Evolutionary conservation across 331 rosid species (phyloP), one percentile per base, ranked within the genome.

Genomic region (Quercus lobata): DNA sequence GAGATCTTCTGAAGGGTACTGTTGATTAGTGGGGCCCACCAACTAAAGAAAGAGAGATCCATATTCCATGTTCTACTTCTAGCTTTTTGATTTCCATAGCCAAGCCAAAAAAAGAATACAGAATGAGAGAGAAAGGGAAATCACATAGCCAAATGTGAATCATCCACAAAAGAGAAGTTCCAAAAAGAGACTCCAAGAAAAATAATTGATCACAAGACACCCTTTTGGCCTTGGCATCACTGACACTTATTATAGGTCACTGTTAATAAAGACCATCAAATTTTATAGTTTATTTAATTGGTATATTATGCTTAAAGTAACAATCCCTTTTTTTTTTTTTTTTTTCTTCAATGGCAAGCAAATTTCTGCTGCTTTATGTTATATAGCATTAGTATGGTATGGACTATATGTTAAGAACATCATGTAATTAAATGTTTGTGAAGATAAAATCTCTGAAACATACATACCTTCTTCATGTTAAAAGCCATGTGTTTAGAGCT

Each of bases 401-500:
- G 16, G 21, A 66, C n/a, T 34, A 49, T 3, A 14, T 32, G 52
- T 34, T 8, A 8, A 66, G 52, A 66, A 34, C 32, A 58, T 17
- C 0, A 1, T 5, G 7, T 14, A 24, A 24, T 12, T 24, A 46
- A 68, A 35, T 30, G 32, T 9, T 19, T 32, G 24, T 16, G 19
- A 32, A 57, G 17, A 81, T 10, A 3, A 15, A 54, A 70, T 1
- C 17, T 68, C 12, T 68, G 72, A 68, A 68, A 49, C 5, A 49
- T 3, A 16, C 57, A 55, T 84, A 95, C 99, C 99, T 91, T 96
- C 83, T 96, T 96, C 5, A 96, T 84, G 89, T 90, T 95, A 76
- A 81, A 89, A 79, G 99, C 99, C 44, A 91, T 90, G 79, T 86
- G 92, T 73, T 88, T 91, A 14, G 92, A 29, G 84, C 98, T 96